Conservation (phyloP, 805 yeast genomes). For the Starmerella apicola region DNA sequence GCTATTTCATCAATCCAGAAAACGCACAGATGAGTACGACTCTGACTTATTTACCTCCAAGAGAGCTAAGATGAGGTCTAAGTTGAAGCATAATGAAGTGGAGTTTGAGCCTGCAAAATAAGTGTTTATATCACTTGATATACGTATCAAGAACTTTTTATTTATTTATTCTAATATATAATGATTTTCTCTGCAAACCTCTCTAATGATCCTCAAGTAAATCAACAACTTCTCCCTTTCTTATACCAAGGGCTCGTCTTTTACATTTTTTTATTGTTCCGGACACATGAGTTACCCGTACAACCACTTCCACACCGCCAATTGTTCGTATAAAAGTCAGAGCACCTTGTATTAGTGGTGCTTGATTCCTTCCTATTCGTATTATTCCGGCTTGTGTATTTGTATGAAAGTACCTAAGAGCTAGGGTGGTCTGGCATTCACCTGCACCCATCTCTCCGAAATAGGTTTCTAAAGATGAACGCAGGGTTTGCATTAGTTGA, state of each 20-base stretch:
- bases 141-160: background rate
- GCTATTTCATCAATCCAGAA: conserved; percentile 38
- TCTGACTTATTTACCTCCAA: conserved; percentile 44
- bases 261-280: conserved; percentile 85
- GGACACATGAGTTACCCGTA: conserved; percentile 57
- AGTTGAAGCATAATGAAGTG: background rate
- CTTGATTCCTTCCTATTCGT: conserved; percentile 57
- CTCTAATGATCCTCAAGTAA: too few relatives aligned
- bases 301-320: conserved; percentile 37
- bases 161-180: too few relatives aligned
- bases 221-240: conserved; percentile 1
- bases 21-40: conserved; percentile 39
- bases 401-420: conserved; percentile 66
- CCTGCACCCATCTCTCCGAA: conserved; percentile 78
- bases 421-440: conserved; percentile 43
- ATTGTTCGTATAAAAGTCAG: conserved; percentile 36
- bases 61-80: conserved; percentile 32
- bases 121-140: background rate
- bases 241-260: conserved; percentile 42
- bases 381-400: conserved; percentile 76
- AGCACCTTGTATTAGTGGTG: conserved; percentile 53
- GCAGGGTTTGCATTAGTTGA: conserved; percentile 40
- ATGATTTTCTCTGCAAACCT: too few relatives aligned
- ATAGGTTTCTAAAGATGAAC: conserved; percentile 43
- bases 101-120: conserved; percentile 1